These are phyloP conservation scores for Penicillium hordei DNA, from an alignment of 2,329 filamentous ascomycete genomes.

Conservation along the genomic window DNA sequence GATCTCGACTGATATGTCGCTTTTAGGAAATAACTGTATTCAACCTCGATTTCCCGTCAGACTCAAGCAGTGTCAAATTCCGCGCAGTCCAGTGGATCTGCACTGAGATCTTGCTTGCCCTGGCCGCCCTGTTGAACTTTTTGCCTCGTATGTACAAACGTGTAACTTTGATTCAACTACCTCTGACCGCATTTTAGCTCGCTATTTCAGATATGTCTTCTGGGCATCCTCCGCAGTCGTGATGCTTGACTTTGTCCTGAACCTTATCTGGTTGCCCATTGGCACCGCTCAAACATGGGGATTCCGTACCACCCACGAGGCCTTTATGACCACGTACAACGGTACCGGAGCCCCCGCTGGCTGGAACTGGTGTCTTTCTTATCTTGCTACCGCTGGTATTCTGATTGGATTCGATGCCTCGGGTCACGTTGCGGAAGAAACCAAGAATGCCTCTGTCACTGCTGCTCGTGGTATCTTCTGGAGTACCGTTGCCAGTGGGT, in stretches of 20 bases:
- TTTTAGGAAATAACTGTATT: constrained; percentile 58
- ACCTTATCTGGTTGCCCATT: constrained; percentile 62
- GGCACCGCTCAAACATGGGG: constrained; percentile 56
- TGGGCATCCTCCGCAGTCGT: constrained; percentile 53
- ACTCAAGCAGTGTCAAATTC: constrained; percentile 56
- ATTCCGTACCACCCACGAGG: constrained; percentile 59
- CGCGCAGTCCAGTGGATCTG: constrained; percentile 62
- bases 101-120: constrained; percentile 52
- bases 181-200: constrained; percentile 17
- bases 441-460: constrained; percentile 57
- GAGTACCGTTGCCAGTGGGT: constrained; percentile 58
- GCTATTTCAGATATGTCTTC: constrained; percentile 44
- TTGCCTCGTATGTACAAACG: constrained; percentile 47
- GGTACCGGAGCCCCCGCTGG: constrained; percentile 55
- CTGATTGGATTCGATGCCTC: constrained; percentile 63
- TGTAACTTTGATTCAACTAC: not conserved
- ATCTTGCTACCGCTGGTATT: constrained; percentile 60
- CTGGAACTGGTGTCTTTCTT: constrained; percentile 65
- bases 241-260: constrained; percentile 59
- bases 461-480: constrained; percentile 62
- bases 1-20: constrained; percentile 8
- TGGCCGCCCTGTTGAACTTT: constrained; percentile 53
- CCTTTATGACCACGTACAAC: constrained; percentile 62
- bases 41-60: constrained; percentile 55
- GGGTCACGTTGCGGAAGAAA: constrained; percentile 62